Evolutionary conservation across 2,329 filamentous ascomycete genomes (phyloP), one percentile per base, ranked within the genome.

Genomic region (Talaromyces funiculosus): DNA sequence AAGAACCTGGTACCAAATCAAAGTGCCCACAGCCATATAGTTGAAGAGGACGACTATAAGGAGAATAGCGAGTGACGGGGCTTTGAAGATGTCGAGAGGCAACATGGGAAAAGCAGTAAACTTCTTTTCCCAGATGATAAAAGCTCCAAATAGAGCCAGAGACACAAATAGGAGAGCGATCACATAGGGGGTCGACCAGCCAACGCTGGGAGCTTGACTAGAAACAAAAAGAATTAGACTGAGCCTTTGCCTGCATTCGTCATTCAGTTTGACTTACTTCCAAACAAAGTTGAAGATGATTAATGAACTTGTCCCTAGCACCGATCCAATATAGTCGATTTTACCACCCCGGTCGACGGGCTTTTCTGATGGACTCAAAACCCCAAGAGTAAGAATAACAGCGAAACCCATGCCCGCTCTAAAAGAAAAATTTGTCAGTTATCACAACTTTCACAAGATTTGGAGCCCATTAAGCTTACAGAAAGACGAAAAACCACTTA

Each of bases 221-320:
- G 14, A 20, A 33, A 20, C 16, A 20, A 5, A 12, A 37, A n/a
- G 33, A 1, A 24, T 26, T 57, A 42, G 31, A 16, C 5, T 14
- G n/a, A 26, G n/a, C 12, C 6, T 37, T 10, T 24, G 56, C 60
- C 63, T 56, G 16, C 29, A 3, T n/a, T 9, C 42, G 22, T 42
- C 2, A 42, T 31, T 20, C n/a, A 14, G 4, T 12, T 33, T 14
- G 9, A 69, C 73, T 70, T 64, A 81, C 80, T 81, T 82, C 76
- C 80, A 82, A 1, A 75, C 75, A n/a, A 83, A 73, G 58, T 80
- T 82, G 60, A 82, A 82, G 0, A 81, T 64, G 1, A 81, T 67
- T n/a, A 82, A 64, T 5, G 74, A 73, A 14, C 68, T 64, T 1
- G 75, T 68, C 0, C 74, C 79, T 3, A 80, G 67, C 6, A 66